phyloP scores from a whole-genome alignment of 768 basidiomycete genomes.

The Podaxis rugospora region DNA sequence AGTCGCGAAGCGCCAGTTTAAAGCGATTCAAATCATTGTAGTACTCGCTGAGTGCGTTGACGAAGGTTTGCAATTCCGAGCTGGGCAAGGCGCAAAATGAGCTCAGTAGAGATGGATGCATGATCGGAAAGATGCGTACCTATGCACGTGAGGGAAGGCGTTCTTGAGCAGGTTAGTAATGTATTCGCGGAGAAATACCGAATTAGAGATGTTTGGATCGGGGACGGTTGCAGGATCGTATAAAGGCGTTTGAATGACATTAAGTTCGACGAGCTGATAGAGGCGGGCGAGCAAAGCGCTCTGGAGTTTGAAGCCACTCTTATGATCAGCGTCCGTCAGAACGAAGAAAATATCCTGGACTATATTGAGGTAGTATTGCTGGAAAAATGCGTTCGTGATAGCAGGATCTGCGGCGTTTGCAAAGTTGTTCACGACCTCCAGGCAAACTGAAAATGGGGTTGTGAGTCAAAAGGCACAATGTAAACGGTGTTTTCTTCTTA shows the following conservation, averaged over 20 bases:
- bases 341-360: slow-evolving; percentile 97
- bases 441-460: slow-evolving; percentile 54
- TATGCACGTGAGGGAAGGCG: slow-evolving; percentile 91
- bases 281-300: slow-evolving; percentile 87
- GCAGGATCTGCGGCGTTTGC: slow-evolving; percentile 65
- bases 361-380: slow-evolving; percentile 90
- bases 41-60: slow-evolving; percentile 62
- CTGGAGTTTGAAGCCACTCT: slow-evolving; percentile 97
- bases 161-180: slow-evolving; percentile 79
- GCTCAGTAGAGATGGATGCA: slow-evolving; percentile 13
- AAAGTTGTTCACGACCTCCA: slow-evolving; percentile 96
- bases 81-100: slow-evolving; percentile 30
- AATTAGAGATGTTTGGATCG: slow-evolving; percentile 72
- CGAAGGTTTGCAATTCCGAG: slow-evolving; percentile 68
- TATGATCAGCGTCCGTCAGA: slow-evolving; percentile 96
- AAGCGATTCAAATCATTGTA: slow-evolving; percentile 83
- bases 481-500: slow-evolving; percentile 31
- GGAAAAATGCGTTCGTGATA: slow-evolving; percentile 92
- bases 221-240: slow-evolving; percentile 74
- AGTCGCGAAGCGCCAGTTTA: slow-evolving; percentile 93
- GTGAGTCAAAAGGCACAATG: slow-evolving; percentile 4
- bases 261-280: slow-evolving; percentile 87
- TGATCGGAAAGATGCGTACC: slow-evolving; percentile 41
- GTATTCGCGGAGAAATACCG: slow-evolving; percentile 79
- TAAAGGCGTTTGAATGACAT: slow-evolving; percentile 71